Percentiles rank a stretch among this genome's conserved stretches.
These are phyloP conservation scores for Erythrobasidium hasegawianum DNA, from an alignment of 1,284 basidiomycete species.

Conservation along the genomic window DNA sequence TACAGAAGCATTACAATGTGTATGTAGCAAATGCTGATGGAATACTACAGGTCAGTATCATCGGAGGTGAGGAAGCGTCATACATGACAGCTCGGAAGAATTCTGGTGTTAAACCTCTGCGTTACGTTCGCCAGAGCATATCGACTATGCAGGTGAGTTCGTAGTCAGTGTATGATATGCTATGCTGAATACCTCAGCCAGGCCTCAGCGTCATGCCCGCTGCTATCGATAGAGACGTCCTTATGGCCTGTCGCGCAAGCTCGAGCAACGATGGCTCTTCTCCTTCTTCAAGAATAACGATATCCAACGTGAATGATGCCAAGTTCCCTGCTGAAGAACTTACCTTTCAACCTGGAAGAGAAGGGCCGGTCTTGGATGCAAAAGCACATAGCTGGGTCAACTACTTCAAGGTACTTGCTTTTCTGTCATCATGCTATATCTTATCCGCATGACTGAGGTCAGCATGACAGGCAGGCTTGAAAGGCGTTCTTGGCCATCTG, in stretches of 20 bases:
- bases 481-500: conserved; percentile 70
- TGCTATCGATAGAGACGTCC: conserved; percentile 77
- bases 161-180: neutral
- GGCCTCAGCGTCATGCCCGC: conserved; percentile 75
- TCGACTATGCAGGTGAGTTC: conserved; percentile 62
- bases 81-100: neutral
- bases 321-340: conserved; percentile 57
- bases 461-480: conserved; percentile 6
- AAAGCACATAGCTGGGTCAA: conserved; percentile 33
- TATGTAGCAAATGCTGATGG: neutral
- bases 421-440: conserved; percentile 7
- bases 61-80: conserved; percentile 33
- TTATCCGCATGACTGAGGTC: neutral
- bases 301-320: conserved; percentile 56
- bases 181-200: conserved; percentile 44
- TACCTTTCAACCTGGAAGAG: neutral
- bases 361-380: conserved; percentile 15
- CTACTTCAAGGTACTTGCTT: conserved; percentile 32
- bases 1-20: neutral
- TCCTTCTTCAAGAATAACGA: conserved; percentile 36
- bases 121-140: conserved; percentile 67
- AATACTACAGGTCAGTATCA: conserved; percentile 38
- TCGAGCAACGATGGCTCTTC: conserved; percentile 6
- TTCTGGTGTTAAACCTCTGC: neutral
- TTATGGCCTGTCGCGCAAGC: conserved; percentile 58